These are phyloP conservation scores for Penicillium crustosum DNA, from an alignment of 2,329 filamentous ascomycete genomes.

Conservation along the genomic window DNA sequence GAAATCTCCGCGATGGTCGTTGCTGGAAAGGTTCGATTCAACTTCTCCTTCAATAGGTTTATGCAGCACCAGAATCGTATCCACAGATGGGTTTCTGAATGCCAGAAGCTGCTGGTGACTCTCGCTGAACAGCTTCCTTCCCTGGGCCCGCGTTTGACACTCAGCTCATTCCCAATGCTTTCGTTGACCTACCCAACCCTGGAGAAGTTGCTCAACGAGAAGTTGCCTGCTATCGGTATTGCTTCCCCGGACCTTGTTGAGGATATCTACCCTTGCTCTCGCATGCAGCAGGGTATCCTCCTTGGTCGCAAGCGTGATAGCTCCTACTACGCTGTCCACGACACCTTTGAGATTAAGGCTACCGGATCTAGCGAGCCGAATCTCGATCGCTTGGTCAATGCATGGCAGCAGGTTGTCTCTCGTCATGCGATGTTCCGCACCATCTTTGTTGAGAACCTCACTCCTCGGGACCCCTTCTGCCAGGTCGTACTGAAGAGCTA, in stretches of 20 bases:
- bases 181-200: constrained; percentile 46
- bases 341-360: constrained; percentile 36
- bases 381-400: constrained; percentile 25
- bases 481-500: constrained; percentile 38
- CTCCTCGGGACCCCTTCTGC: constrained; percentile 32
- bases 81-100: constrained; percentile 45
- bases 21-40: constrained; percentile 48
- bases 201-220: constrained; percentile 37
- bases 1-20: constrained; percentile 54
- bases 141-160: constrained; percentile 32
- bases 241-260: constrained; percentile 39
- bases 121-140: constrained; percentile 30
- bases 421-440: constrained; percentile 41
- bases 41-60: constrained; percentile 52
- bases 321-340: constrained; percentile 40
- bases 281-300: constrained; percentile 41
- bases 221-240: constrained; percentile 40
- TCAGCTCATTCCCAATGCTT: constrained; percentile 49
- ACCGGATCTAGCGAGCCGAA: constrained; percentile 24
- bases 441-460: constrained; percentile 38
- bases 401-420: constrained; percentile 35
- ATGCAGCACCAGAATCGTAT: constrained; percentile 50
- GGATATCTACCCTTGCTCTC: constrained; percentile 44
- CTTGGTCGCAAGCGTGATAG: constrained; percentile 35
- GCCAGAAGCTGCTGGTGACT: constrained; percentile 33